phyloP scores from a whole-genome alignment of 305 asterid species.

The Rubia peregrina region DNA sequence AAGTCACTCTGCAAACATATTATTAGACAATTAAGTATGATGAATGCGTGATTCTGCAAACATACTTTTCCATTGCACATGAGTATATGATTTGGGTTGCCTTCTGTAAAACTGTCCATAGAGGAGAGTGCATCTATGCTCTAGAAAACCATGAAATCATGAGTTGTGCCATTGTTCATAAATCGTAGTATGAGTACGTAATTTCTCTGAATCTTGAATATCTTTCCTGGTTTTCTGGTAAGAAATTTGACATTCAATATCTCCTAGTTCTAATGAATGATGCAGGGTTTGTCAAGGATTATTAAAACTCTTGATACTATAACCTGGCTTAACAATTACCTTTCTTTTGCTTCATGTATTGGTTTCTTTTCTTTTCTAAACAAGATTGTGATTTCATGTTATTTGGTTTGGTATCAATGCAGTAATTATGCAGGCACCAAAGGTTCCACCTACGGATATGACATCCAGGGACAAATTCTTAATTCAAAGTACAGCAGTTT shows the following conservation, averaged over 20 bases:
- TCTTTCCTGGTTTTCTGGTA: background rate
- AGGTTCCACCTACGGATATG: slow-evolving; percentile 30
- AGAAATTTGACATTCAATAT: background rate
- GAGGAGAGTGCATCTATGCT: background rate
- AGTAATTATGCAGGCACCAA: slow-evolving; percentile 46
- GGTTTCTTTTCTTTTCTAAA: background rate
- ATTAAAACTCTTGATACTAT: background rate
- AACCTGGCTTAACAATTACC: background rate
- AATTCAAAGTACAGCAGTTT: slow-evolving; percentile 31
- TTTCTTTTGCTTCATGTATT: background rate
- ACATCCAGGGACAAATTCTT: slow-evolving; percentile 44
- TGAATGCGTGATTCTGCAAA: no score
- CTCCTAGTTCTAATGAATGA: background rate
- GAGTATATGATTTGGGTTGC: background rate
- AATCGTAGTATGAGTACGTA: background rate
- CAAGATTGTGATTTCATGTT: background rate
- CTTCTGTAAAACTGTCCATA: background rate
- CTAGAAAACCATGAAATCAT: background rate
- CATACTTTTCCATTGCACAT: no score
- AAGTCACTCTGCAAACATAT: background rate
- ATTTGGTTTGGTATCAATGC: slow-evolving; percentile 13
- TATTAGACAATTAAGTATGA: no score
- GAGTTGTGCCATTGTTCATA: background rate
- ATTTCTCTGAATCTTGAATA: background rate
- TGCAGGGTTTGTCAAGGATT: background rate